A percentile compares a stretch with the other conserved stretches of the same genome.
Conservation (phyloP, 1,284 basidiomycete species). For the Peniophora sp. region DNA sequence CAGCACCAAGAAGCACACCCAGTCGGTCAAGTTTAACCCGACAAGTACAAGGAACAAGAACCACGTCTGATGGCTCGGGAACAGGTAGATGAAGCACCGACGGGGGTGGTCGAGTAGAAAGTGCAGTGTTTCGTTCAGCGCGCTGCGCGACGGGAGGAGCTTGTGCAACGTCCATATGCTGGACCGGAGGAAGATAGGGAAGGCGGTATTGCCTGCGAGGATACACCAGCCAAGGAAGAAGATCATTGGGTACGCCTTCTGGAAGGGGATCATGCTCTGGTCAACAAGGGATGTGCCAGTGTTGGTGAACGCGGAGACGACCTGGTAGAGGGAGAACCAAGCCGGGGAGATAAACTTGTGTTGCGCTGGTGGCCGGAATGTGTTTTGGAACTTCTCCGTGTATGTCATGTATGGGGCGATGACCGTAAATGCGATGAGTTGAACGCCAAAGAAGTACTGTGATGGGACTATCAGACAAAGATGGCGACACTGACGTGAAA, state of each 20-base stretch:
- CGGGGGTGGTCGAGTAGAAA: conserved; percentile 97
- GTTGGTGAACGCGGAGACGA: conserved; percentile 85
- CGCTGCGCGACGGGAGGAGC: conserved; percentile 49
- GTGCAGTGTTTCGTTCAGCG: conserved; percentile 72
- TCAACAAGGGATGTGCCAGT: conserved; percentile 88
- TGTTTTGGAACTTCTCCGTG: conserved; percentile 21
- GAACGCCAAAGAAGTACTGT: conserved; percentile 42
- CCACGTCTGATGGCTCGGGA: conserved; percentile 95
- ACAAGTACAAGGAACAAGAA: conserved; percentile 69
- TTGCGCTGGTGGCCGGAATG: conserved; percentile 19
- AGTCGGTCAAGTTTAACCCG: conserved; percentile 72
- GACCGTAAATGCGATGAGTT: conserved; percentile 55
- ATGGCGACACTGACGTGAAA: neutral
- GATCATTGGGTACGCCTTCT: conserved; percentile 78
- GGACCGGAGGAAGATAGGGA: conserved; percentile 46
- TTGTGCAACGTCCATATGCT: conserved; percentile 70
- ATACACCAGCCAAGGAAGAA: conserved; percentile 63
- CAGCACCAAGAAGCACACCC: conserved; percentile 82
- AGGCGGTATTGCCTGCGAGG: conserved; percentile 87
- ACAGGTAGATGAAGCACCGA: conserved; percentile 91
- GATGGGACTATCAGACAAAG: neutral
- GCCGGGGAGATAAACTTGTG: conserved; percentile 31
- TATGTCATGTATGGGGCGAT: conserved; percentile 42
- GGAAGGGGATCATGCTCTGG: conserved; percentile 83
- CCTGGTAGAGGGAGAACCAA: conserved; percentile 79